Conservation (phyloP, 2,329 filamentous ascomycete species). For the Fusarium albosuccineum region DNA sequence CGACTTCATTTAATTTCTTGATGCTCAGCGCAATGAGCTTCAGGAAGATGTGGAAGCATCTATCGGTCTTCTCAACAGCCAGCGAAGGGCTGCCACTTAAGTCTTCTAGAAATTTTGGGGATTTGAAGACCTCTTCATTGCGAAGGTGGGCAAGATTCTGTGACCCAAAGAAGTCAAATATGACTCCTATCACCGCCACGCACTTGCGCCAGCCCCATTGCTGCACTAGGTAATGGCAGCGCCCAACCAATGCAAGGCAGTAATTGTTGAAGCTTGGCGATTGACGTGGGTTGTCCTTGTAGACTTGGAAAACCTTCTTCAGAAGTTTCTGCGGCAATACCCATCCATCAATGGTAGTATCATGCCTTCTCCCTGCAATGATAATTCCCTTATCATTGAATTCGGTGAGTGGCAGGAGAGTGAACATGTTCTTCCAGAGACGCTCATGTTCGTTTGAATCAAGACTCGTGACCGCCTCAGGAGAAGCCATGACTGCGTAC, state of each 20-base stretch:
- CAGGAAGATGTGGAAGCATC: conserved; percentile 76
- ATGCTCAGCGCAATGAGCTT: conserved; percentile 73
- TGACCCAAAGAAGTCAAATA: conserved; percentile 77
- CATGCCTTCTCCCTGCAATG: conserved; percentile 50
- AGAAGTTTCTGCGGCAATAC: conserved; percentile 68
- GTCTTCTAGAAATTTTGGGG: conserved; percentile 71
- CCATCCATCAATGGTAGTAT: conserved; percentile 67
- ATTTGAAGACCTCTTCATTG: conserved; percentile 73
- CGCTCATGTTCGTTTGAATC: conserved; percentile 66
- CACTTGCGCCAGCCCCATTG: conserved; percentile 76
- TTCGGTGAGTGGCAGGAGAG: conserved; percentile 71
- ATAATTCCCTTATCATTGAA: conserved; percentile 69
- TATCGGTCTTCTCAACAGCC: conserved; percentile 66
- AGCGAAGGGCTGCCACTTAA: conserved; percentile 63
- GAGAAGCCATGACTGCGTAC: conserved; percentile 57
- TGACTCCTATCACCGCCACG: conserved; percentile 68
- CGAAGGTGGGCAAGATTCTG: conserved; percentile 72
- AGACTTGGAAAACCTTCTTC: conserved; percentile 69
- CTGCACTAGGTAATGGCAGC: conserved; percentile 73
- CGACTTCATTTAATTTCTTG: conserved; percentile 61
- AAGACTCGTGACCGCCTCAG: conserved; percentile 50
- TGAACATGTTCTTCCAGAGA: conserved; percentile 71
- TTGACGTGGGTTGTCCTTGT: conserved; percentile 67
- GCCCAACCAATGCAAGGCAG: conserved; percentile 68
- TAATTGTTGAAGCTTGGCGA: conserved; percentile 75